Conservation (phyloP, 352 stramenopile species). For the Phytophthora foliorum region DNA sequence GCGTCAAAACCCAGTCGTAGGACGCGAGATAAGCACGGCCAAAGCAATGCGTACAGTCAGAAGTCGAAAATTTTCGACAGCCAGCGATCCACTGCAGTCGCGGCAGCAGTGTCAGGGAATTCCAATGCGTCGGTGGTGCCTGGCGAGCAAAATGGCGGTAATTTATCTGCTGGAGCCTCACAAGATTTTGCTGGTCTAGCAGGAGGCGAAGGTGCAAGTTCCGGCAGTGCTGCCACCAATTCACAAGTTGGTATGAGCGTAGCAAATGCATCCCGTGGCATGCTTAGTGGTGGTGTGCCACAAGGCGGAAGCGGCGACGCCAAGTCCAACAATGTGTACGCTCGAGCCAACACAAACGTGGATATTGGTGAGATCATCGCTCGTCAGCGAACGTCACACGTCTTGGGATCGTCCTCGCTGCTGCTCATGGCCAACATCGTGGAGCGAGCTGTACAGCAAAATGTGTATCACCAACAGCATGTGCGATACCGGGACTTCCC, state of each 20-base stretch:
- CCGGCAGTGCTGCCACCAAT: slow-evolving; percentile 45
- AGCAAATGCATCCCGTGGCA: slow-evolving; percentile 51
- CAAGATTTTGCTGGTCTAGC: slow-evolving; percentile 47
- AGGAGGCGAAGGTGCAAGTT: slow-evolving; percentile 37
- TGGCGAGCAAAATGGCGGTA: slow-evolving; percentile 53
- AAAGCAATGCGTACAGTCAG: slow-evolving; percentile 44
- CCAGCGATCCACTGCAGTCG: slow-evolving; percentile 46
- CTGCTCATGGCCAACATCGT: slow-evolving; percentile 72
- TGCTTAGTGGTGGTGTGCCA: slow-evolving; percentile 45
- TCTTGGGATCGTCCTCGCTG: slow-evolving; percentile 70
- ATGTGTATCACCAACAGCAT: slow-evolving; percentile 88
- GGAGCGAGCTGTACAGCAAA: slow-evolving; percentile 91
- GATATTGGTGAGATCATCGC: slow-evolving; percentile 80
- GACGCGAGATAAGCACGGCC: slow-evolving; percentile 18
- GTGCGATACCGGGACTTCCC: slow-evolving; percentile 88
- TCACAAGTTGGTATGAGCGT: slow-evolving; percentile 56
- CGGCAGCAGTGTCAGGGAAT: slow-evolving; percentile 27
- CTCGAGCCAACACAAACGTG: slow-evolving; percentile 76
- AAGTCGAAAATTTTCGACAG: slow-evolving; percentile 59
- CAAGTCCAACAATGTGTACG: slow-evolving; percentile 68
- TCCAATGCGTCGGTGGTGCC: slow-evolving; percentile 58
- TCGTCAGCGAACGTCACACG: slow-evolving; percentile 68
- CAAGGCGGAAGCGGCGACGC: slow-evolving; percentile 46
- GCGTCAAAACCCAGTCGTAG: slow-evolving; percentile 31
- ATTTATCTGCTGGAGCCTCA: slow-evolving; percentile 59